phyloP scores from a whole-genome alignment of 805 yeast genomes.

The Metschnikowia santaceciliae region DNA sequence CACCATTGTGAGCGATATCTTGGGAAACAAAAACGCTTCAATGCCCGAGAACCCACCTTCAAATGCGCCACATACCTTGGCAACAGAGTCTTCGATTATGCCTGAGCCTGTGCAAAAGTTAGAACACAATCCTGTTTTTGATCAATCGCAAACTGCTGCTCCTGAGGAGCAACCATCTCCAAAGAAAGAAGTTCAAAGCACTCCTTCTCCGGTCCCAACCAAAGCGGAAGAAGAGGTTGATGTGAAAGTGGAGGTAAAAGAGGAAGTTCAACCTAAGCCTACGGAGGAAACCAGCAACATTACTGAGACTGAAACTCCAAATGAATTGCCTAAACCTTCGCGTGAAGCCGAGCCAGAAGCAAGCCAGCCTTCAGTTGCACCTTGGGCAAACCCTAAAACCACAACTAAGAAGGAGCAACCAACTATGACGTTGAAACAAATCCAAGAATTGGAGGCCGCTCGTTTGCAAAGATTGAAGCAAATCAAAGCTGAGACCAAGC shows the following conservation, averaged over 20 bases:
- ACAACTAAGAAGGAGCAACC: constrained; percentile 24
- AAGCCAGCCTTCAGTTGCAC: constrained; percentile 34
- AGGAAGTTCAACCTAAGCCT: neutral
- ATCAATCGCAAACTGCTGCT: neutral
- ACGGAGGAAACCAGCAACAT: neutral
- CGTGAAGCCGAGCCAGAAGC: neutral
- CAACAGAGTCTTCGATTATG: neutral
- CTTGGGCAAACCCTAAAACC: constrained; percentile 44
- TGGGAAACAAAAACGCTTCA: constrained; percentile 13
- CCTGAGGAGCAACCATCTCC: neutral
- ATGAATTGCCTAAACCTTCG: neutral
- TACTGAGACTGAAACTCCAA: neutral
- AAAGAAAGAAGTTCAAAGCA: neutral
- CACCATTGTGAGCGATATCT: constrained; percentile 39
- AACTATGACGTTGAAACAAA: constrained; percentile 46
- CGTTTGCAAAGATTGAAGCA: constrained; percentile 36
- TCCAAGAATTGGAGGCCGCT: constrained; percentile 49
- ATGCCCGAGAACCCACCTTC: neutral
- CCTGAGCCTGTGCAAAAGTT: neutral
- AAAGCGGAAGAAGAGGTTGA: neutral
- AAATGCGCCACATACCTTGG: neutral
- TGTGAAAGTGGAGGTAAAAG: neutral
- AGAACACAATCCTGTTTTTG: neutral
- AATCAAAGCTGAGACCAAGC: constrained; percentile 33
- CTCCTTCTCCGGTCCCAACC: neutral